Base-by-base conservation (phyloP, 108 stramenopile species). In the Discostella stelligeroides region DNA sequence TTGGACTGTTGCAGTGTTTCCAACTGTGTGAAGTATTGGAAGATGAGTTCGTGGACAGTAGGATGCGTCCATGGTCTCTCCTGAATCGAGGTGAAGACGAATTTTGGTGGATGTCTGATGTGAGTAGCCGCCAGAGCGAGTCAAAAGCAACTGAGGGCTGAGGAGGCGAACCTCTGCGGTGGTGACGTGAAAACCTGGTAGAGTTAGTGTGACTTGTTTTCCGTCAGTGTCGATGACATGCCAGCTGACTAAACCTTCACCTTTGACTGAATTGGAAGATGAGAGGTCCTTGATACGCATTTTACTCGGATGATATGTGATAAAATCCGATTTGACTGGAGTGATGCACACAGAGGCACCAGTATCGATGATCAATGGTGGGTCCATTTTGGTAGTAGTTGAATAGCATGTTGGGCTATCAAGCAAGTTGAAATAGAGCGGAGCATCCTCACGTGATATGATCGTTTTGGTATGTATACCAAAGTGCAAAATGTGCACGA, bases 281-380 rank as follows among this genome's bases (percentile, higher is more conserved):
- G 64, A 66, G 14, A 66, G 34, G 20, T 66, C 64, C 18, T 28
- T 66, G 29, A 66, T 66, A 18, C 24, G 17, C n/a, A 51, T 49
- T 17, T 11, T 37, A 48, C 64, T 66, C 0, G 25, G 18, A 34
- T 18, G n/a, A 34, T 66, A 66, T 18, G 64, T 30, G 14, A 12
- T 29, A 34, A 66, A 66, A 49, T 66, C 48, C 4, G 12, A 12
- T 18, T 13, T 66, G 29, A 38, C 23, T 17, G 64, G 64, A 21
- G 30, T 53, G 17, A 66, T 45, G 21, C 48, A n/a, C n/a, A n/a
- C n/a, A n/a, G n/a, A n/a, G n/a, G n/a, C n/a, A n/a, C n/a, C n/a
- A n/a, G n/a, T n/a, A 66, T n/a, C 49, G 1, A 46, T 17, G 5
- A 46, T 46, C n/a, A 46, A 14, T 17, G 15, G n/a, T 14, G 4